These are phyloP conservation scores for Neonectria magnoliae DNA, from an alignment of 2,329 filamentous ascomycete genomes.

Conservation along the genomic window DNA sequence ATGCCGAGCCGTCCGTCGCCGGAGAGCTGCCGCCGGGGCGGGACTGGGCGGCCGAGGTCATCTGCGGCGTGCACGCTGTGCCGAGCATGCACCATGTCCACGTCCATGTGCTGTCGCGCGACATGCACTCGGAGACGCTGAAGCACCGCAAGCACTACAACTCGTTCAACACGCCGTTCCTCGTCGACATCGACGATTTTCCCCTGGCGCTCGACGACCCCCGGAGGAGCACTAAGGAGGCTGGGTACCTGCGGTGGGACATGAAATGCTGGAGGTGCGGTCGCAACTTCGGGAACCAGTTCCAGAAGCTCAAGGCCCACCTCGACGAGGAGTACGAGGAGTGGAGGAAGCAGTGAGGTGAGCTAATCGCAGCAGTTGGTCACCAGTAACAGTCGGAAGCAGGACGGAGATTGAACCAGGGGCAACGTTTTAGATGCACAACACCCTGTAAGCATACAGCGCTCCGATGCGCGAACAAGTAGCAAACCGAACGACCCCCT, in stretches of 20 bases:
- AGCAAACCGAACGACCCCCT: constrained; percentile 3
- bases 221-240: constrained; percentile 65
- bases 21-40: constrained; percentile 72
- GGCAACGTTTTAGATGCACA: neutral
- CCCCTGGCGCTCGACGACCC: constrained; percentile 75
- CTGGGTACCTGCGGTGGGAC: constrained; percentile 70
- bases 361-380: constrained; percentile 21
- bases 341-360: constrained; percentile 75
- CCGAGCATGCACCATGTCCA: constrained; percentile 95
- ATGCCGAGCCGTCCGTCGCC: constrained; percentile 45
- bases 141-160: constrained; percentile 91
- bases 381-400: neutral
- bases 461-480: constrained; percentile 9
- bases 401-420: neutral
- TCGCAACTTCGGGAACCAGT: constrained; percentile 76
- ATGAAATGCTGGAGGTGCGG: constrained; percentile 89
- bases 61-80: constrained; percentile 83
- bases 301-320: constrained; percentile 79
- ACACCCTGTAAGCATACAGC: constrained; percentile 9
- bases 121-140: constrained; percentile 77
- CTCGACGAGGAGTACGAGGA: constrained; percentile 76
- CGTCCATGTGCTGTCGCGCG: constrained; percentile 84
- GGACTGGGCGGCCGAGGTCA: constrained; percentile 81
- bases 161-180: constrained; percentile 87
- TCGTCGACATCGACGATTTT: constrained; percentile 82